Percentiles rank a stretch among this genome's conserved stretches.
These are phyloP conservation scores for Phytophthora lateralis DNA, from an alignment of 352 stramenopile species.

Conservation along the genomic window DNA sequence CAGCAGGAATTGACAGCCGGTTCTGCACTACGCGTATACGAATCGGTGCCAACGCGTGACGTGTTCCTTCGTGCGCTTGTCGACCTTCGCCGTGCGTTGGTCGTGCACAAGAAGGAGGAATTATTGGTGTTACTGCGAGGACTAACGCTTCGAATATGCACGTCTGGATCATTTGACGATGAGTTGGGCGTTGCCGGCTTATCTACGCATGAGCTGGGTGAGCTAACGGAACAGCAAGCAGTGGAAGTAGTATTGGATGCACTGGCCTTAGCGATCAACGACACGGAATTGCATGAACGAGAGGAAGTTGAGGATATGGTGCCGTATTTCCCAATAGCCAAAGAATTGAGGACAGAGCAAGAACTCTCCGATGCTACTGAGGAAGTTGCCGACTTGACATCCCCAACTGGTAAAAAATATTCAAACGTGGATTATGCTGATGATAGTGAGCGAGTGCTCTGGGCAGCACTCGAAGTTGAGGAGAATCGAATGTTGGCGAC, in stretches of 20 bases:
- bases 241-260: slow-evolving; percentile 63
- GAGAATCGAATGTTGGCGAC: slow-evolving; percentile 77
- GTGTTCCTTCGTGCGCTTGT: slow-evolving; percentile 82
- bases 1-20: slow-evolving; percentile 79
- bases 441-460: slow-evolving; percentile 59
- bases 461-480: slow-evolving; percentile 82
- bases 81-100: slow-evolving; percentile 65
- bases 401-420: slow-evolving; percentile 18
- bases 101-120: slow-evolving; percentile 54
- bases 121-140: slow-evolving; percentile 49
- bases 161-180: slow-evolving; percentile 74
- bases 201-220: slow-evolving; percentile 57
- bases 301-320: slow-evolving; percentile 74
- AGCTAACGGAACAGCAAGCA: slow-evolving; percentile 61
- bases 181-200: slow-evolving; percentile 59
- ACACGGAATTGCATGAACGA: slow-evolving; percentile 72
- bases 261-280: slow-evolving; percentile 66
- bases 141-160: slow-evolving; percentile 72
- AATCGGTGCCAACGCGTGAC: slow-evolving; percentile 67
- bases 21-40: slow-evolving; percentile 70
- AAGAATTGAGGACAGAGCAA: slow-evolving; percentile 45
- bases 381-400: slow-evolving; percentile 21
- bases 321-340: slow-evolving; percentile 67
- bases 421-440: slow-evolving; percentile 41
- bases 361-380: slow-evolving; percentile 11